Percentiles rank a stretch among this genome's conserved stretches.
Conservation (phyloP, 106 monocot genomes). For the Dioscorea dumetorum region DNA sequence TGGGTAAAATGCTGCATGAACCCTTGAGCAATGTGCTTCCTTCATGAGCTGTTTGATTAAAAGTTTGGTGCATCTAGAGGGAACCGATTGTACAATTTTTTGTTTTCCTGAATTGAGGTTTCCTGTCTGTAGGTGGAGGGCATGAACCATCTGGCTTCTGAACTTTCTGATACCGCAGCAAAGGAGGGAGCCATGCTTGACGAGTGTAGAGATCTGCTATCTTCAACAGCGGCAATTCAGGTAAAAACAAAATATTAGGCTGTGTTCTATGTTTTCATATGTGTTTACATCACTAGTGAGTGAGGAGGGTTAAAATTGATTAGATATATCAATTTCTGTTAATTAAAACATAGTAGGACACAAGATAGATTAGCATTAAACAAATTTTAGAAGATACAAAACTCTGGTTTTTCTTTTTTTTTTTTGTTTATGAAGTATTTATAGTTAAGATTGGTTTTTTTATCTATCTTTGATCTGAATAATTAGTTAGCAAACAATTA, state of each 20-base stretch:
- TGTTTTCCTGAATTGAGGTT: neutral
- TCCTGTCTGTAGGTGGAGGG: conserved; percentile 42
- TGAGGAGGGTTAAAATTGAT: neutral
- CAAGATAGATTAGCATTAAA: neutral
- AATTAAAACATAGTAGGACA: neutral
- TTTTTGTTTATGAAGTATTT: no score
- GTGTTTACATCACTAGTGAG: neutral
- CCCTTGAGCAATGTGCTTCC: neutral
- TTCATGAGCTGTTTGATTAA: neutral
- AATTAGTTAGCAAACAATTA: neutral
- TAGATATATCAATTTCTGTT: neutral
- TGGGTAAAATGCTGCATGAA: neutral
- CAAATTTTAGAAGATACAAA: neutral
- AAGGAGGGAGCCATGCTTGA: conserved; percentile 56
- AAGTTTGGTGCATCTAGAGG: neutral
- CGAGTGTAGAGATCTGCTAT: conserved; percentile 61
- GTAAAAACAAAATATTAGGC: conserved; percentile 17
- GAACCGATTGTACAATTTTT: neutral
- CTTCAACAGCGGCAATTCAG: conserved; percentile 58
- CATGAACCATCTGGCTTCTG: conserved; percentile 38
- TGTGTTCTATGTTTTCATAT: neutral
- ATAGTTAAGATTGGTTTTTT: no score
- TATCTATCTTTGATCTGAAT: neutral
- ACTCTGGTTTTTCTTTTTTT: neutral
- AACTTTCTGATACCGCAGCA: conserved; percentile 49